Base-by-base conservation (phyloP, 1,284 basidiomycete genomes). In the Ustilago vetiveriae region DNA sequence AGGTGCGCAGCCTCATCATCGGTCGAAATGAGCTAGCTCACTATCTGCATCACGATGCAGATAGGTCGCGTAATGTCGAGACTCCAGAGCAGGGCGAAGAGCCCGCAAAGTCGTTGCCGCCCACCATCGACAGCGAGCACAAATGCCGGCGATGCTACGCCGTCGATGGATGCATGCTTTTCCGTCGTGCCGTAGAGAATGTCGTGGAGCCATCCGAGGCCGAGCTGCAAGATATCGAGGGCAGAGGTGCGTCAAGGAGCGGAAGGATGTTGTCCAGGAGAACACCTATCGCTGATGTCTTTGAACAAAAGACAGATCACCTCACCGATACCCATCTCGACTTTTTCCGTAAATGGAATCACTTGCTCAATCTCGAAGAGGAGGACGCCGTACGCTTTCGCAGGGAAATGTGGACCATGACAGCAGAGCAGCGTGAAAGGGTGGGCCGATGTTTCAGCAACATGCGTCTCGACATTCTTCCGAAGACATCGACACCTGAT, bases 341-440 rank as follows among this genome's bases (percentile, higher is more conserved):
- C 1, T 98, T 98, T 83, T 98, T 96, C 85, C 88, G 87, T 72
- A 86, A 88, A 65, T 98, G 96, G 96, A 94, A 98, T 78, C 85
- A 86, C 0, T 85, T 98, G 10, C 86, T 98, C 51, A 86, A 90
- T 1, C 83, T 94, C 17, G 96, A 98, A 81, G 96, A 98, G 79
- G 88, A 89, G 57, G 94, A 96, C 72, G 85, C 91, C 10, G 83
- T 89, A 11, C 87, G 90, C 14, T 91, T 92, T 82, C 88, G 89
- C 70, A 91, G 91, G 65, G 94, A 98, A 78, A 85, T 98, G 8
- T 99, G 95, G 95, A 95, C 92, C 0, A 88, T 96, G 86, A 86
- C 87, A 6, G 92, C 92, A 0, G 83, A 83, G 3, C 89, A 92
- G 71, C 87, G 96, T 40, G 91, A 94, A 80, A 85, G 84, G 50